These are phyloP conservation scores for Alopecurus myosuroides DNA, from an alignment of 176 grass and related monocot genomes.

Conservation along the genomic window DNA sequence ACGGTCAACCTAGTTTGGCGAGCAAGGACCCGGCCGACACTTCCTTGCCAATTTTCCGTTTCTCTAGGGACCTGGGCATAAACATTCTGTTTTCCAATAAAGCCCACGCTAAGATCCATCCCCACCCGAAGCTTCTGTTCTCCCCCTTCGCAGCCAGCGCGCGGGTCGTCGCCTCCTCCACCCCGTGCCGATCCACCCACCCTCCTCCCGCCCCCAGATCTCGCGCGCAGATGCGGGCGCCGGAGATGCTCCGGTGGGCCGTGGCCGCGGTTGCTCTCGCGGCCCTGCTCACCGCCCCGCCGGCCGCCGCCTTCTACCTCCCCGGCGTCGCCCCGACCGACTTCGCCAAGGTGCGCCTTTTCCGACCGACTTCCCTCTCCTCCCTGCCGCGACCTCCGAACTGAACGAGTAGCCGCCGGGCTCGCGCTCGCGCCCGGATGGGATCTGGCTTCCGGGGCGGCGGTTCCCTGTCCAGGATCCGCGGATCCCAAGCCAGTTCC, in stretches of 20 bases:
- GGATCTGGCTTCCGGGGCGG: slow-evolving; percentile 43
- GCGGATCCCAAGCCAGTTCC: neutral
- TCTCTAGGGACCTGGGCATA: neutral
- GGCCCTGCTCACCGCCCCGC: slow-evolving; percentile 14
- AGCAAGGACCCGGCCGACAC: too few species aligned
- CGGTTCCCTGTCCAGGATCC: neutral
- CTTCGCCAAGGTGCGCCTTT: slow-evolving; percentile 31
- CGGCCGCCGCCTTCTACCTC: slow-evolving; percentile 47
- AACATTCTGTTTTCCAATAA: slow-evolving; percentile 17
- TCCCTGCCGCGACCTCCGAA: neutral
- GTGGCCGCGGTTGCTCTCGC: slow-evolving; percentile 20
- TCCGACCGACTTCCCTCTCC: neutral
- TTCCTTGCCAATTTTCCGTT: neutral
- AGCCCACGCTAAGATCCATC: slow-evolving; percentile 10
- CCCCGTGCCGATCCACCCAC: neutral
- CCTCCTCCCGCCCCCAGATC: neutral
- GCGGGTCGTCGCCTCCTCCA: slow-evolving; percentile 11
- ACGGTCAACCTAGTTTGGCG: too few species aligned
- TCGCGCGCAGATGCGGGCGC: slow-evolving; percentile 21
- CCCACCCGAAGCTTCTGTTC: slow-evolving; percentile 33
- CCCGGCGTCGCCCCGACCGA: slow-evolving; percentile 51
- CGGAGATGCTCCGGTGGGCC: slow-evolving; percentile 34
- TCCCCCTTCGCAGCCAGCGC: neutral
- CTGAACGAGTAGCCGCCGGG: neutral
- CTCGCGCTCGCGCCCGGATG: neutral